Base-by-base conservation (phyloP, 2,329 filamentous ascomycete species). In the Paecilomyces niveus region DNA sequence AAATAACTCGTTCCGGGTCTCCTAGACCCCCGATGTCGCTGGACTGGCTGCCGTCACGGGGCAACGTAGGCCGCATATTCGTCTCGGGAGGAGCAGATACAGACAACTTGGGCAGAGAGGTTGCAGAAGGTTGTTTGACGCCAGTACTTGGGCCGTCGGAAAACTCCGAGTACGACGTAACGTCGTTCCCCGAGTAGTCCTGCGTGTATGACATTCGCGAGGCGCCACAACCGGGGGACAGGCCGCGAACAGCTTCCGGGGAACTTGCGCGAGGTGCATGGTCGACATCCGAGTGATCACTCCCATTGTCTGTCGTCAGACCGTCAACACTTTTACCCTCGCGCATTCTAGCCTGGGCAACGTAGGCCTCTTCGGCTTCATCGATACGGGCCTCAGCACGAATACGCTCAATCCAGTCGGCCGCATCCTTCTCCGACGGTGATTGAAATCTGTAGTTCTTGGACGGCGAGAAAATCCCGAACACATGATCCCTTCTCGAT, bases 391-490 rank as follows among this genome's bases (percentile, higher is more conserved):
- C 90, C 67, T 94, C 87, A 58, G 80, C 80, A 54, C 92, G 84
- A 67, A 97, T 92, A 55, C 89, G 76, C 26, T 89, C 82, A 18
- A 97, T 89, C 94, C 94, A 99, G 68, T 89, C 86, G 61, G 89
- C 84, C 5, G 90, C 90, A 62, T 97, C 92, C 59, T 85, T 79
- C 55, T 86, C 83, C 3, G 83, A 88, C 32, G 80, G 72, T 0
- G 90, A 92, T 73, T 96, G 89, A 60, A 99, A 86, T 68, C 97
- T 92, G 75, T 89, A 96, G 76, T 97, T 97, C 64, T 89, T 88
- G 15, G 92, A 89, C 0, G 92, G 89, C 0, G 92, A 93, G 75
- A 96, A 99, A 53, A 97, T 83, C 21, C 90, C 94, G 71, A 99
- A 97, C 61, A 97, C 85, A 71, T 96, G 86, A 56, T 90, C 84